Conservation (phyloP, 352 stramenopile genomes). For the Phytophthora kernoviae region DNA sequence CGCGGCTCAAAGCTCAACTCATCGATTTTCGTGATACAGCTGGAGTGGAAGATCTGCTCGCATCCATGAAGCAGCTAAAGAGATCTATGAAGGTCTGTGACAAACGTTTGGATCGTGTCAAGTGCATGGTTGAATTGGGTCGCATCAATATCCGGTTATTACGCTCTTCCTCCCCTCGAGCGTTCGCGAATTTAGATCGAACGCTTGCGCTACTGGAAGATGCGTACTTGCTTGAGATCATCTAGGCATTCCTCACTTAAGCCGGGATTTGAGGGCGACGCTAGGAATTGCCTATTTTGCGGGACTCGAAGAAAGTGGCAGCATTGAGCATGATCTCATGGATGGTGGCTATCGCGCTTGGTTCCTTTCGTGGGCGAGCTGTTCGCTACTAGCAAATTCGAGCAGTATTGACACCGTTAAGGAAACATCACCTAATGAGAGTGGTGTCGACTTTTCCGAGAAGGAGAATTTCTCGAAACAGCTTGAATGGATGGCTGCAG, state of each 20-base stretch:
- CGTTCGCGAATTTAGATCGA: slow-evolving; percentile 40
- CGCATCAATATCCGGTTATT: slow-evolving; percentile 45
- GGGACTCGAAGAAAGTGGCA: slow-evolving; percentile 26
- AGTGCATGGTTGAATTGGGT: slow-evolving; percentile 54
- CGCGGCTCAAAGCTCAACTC: slow-evolving; percentile 33
- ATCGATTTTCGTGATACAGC: slow-evolving; percentile 24
- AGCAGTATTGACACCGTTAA: slow-evolving; percentile 20
- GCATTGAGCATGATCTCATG: slow-evolving; percentile 5
- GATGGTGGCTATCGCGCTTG: not conserved
- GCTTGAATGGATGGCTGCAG: slow-evolving; percentile 22
- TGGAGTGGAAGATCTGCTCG: slow-evolving; percentile 41
- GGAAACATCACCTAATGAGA: not conserved
- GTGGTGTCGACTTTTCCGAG: slow-evolving; percentile 6
- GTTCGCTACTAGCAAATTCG: slow-evolving; percentile 43
- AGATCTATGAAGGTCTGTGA: slow-evolving; percentile 40
- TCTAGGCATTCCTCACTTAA: slow-evolving; percentile 52
- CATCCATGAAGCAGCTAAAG: slow-evolving; percentile 54
- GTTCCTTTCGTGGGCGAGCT: slow-evolving; percentile 48
- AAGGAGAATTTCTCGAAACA: slow-evolving; percentile 24
- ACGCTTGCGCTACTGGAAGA: slow-evolving; percentile 49
- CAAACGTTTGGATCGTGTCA: slow-evolving; percentile 50
- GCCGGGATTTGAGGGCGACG: slow-evolving; percentile 43
- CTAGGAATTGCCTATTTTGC: slow-evolving; percentile 58
- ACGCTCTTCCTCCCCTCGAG: slow-evolving; percentile 35
- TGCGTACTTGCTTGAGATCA: slow-evolving; percentile 40